These are phyloP conservation scores for Wilcoxina mikolae DNA, from an alignment of 495 filamentous ascomycete genomes.

Conservation along the genomic window DNA sequence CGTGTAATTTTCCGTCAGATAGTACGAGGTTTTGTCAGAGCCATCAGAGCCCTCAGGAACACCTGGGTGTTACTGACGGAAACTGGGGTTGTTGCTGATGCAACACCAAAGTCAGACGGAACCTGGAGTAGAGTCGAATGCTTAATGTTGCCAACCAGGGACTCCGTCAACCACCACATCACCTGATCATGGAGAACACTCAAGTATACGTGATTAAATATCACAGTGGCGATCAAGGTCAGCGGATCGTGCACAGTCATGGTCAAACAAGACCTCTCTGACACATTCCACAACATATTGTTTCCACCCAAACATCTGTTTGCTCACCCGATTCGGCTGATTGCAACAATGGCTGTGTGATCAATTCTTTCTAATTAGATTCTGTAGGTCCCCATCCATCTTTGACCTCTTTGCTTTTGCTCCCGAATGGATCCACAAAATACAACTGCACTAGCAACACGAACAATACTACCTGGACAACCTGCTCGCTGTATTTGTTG, in stretches of 20 bases:
- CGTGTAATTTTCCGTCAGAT: too few relatives aligned
- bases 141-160: not conserved
- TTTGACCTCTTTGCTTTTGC: slow-evolving; percentile 10
- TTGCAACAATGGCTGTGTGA: too few relatives aligned
- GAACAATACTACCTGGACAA: slow-evolving; percentile 14
- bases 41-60: too few relatives aligned
- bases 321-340: slow-evolving; percentile 8
- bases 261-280: slow-evolving; percentile 10
- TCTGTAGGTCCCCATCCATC: slow-evolving; percentile 5
- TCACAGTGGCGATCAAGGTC: not conserved
- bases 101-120: not conserved
- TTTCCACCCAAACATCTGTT: slow-evolving; percentile 2
- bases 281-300: slow-evolving; percentile 10
- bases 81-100: too few relatives aligned
- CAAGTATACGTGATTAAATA: not conserved
- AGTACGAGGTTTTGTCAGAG: too few relatives aligned
- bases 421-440: slow-evolving; percentile 10
- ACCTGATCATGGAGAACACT: not conserved
- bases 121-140: not conserved
- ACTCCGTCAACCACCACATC: not conserved
- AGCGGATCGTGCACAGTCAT: too few relatives aligned
- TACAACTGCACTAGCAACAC: not conserved
- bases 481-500: slow-evolving; percentile 6
- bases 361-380: slow-evolving; percentile 10
- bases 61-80: too few relatives aligned